Base-by-base conservation (phyloP, 2,329 filamentous ascomycete genomes). In the Chaetothyriales sp. region DNA sequence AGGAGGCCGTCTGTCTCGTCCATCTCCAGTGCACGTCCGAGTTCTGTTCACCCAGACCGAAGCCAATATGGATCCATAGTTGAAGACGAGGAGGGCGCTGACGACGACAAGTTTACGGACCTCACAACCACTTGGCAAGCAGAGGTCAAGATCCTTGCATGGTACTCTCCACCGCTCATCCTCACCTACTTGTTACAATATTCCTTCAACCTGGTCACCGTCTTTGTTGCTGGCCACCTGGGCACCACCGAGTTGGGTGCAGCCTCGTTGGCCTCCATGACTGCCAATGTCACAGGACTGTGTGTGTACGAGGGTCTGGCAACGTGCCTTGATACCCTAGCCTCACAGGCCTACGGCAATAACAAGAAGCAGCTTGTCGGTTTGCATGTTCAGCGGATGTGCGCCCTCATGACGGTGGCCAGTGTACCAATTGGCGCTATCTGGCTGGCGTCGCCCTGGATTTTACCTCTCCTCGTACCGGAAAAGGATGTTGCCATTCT, bases 281-380 rank as follows among this genome's bases (percentile, higher is more conserved):
- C 82, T 2, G 79, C 80, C 37, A 84, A 81, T 56, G 85, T 86
- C 58, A 82, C 76, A 18, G 84, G 81, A 55, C 77, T 83, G 56
- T 81, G 82, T 0, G 76, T 83, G n/a, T 80, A 84, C 61, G 81
- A 86, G 62, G 83, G 87, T 19, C 73, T 94, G 8, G 82, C 86
- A 0, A 94, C 87, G 4, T 84, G 81, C 55, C 74, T 94, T n/a
- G 88, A 94, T 67, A 94, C 88, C 0, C 77, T 94, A 1, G 92
- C 87, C 65, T 79, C 87, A 0, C 87, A 94, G 66, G 88, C 88
- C 1, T 94, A 88, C 62, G 88, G 88, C 3, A 88, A 84, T 1
- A 86, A 87, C 0, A 84, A 83, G 63, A 88, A 83, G 62, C 82
- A 86, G 55, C 78, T 94, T 2, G 87, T 94, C 54, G 87, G 84